Percentiles rank a stretch among this genome's conserved stretches.
phyloP scores from a whole-genome alignment of 495 filamentous ascomycete genomes.

The Glarea lozoyensis region DNA sequence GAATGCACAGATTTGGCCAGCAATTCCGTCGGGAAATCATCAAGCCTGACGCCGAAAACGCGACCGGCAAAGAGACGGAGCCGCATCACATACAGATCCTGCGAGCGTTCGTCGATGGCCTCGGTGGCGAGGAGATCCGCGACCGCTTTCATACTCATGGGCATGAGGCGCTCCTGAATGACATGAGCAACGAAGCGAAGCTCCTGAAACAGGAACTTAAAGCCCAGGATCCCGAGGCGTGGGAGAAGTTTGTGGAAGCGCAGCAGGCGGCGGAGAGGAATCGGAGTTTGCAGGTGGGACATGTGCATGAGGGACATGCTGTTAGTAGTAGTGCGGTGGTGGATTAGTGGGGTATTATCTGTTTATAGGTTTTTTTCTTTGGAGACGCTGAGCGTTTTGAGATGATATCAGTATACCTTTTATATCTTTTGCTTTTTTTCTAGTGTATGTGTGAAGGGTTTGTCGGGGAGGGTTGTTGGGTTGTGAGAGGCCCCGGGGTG shows the following conservation, averaged over 20 bases:
- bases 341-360: no score
- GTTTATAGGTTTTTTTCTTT: no score
- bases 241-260: slow-evolving; percentile 55
- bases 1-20: slow-evolving; percentile 76
- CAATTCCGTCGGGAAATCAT: slow-evolving; percentile 65
- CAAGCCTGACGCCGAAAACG: slow-evolving; percentile 33
- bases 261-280: slow-evolving; percentile 61
- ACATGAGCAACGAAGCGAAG: slow-evolving; percentile 40
- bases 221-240: slow-evolving; percentile 49
- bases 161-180: slow-evolving; percentile 48
- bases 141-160: slow-evolving; percentile 46
- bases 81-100: slow-evolving; percentile 50
- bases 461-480: no score
- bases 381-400: no score
- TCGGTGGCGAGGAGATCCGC: slow-evolving; percentile 51
- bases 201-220: slow-evolving; percentile 39
- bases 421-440: no score
- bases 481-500: no score
- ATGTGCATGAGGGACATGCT: background rate
- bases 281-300: background rate
- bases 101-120: slow-evolving; percentile 51
- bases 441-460: no score
- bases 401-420: no score
- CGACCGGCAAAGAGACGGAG: slow-evolving; percentile 36
- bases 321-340: slow-evolving; percentile 6